A percentile compares a stretch with the other conserved stretches of the same genome.
Evolutionary conservation across 1,284 basidiomycete species (phyloP).

Genomic region (Fomitopsis betulina): DNA sequence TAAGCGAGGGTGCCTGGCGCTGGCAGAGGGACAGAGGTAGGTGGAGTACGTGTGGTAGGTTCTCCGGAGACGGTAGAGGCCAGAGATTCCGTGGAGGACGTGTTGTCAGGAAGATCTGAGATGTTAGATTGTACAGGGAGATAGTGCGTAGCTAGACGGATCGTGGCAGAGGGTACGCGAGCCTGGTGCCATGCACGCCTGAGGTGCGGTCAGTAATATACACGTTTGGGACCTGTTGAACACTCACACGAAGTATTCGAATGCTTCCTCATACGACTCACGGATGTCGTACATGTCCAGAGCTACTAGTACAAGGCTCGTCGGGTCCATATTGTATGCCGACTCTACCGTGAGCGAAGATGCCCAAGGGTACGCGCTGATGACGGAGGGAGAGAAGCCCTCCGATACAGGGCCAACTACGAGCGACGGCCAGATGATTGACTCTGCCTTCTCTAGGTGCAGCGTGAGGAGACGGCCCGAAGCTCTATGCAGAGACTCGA

Average conservation of each 20-base stretch:
- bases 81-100: constrained; percentile 4
- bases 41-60: constrained; percentile 12
- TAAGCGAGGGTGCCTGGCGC: constrained; percentile 48
- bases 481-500: constrained; percentile 61
- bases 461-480: constrained; percentile 66
- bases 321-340: constrained; percentile 78
- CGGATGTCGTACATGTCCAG: constrained; percentile 69
- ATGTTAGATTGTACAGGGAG: constrained; percentile 42
- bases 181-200: constrained; percentile 79
- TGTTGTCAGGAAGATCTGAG: constrained; percentile 12
- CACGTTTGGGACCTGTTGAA: constrained; percentile 5
- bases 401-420: constrained; percentile 70
- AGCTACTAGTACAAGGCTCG: constrained; percentile 64
- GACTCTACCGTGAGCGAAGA: constrained; percentile 50
- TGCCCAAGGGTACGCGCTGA: constrained; percentile 42
- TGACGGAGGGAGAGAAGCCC: constrained; percentile 40
- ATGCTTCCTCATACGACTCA: constrained; percentile 67
- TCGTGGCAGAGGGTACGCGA: constrained; percentile 65
- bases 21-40: not conserved
- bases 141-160: constrained; percentile 69
- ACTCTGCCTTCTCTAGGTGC: constrained; percentile 73
- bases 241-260: constrained; percentile 72
- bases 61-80: constrained; percentile 4
- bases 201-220: constrained; percentile 2
- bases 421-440: constrained; percentile 74